These are phyloP conservation scores for Eleusine coracana DNA, from an alignment of 176 grass and related monocot species.

Conservation along the genomic window DNA sequence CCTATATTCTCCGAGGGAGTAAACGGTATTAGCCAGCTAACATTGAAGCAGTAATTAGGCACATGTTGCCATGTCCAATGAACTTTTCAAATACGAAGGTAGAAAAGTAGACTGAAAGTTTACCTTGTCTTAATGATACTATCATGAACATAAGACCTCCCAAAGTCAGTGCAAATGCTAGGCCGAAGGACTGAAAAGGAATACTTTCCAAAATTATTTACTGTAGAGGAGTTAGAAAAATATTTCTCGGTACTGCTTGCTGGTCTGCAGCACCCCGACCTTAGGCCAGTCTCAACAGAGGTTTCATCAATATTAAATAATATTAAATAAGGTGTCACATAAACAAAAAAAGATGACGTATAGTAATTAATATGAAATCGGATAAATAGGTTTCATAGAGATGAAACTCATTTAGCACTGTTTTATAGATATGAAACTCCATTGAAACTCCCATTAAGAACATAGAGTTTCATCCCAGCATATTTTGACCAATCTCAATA, in stretches of 20 bases:
- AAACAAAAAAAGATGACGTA: too few relatives aligned
- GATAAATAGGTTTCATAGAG: too few relatives aligned
- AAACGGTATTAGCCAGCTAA: not conserved
- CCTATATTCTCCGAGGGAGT: not conserved
- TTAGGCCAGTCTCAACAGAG: not conserved
- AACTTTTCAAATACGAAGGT: not conserved
- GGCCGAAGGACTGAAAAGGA: slow-evolving; percentile 68
- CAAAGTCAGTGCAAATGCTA: slow-evolving; percentile 72
- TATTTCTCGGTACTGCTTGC: too few relatives aligned
- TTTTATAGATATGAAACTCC: too few relatives aligned
- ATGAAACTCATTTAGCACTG: too few relatives aligned
- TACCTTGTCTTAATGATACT: slow-evolving; percentile 79
- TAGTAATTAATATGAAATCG: too few relatives aligned
- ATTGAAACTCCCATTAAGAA: too few relatives aligned
- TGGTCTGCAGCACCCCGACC: not conserved
- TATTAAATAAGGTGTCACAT: too few relatives aligned
- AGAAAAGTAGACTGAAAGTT: slow-evolving; percentile 8
- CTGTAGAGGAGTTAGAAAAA: not conserved
- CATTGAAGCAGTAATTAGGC: not conserved
- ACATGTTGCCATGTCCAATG: not conserved
- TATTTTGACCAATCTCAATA: too few relatives aligned
- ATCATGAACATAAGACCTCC: slow-evolving; percentile 69
- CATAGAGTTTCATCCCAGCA: too few relatives aligned
- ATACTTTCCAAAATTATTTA: slow-evolving; percentile 5
- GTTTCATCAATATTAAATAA: too few relatives aligned